Conservation (phyloP, 2,329 filamentous ascomycete genomes). For the Neonectria ditissima region DNA sequence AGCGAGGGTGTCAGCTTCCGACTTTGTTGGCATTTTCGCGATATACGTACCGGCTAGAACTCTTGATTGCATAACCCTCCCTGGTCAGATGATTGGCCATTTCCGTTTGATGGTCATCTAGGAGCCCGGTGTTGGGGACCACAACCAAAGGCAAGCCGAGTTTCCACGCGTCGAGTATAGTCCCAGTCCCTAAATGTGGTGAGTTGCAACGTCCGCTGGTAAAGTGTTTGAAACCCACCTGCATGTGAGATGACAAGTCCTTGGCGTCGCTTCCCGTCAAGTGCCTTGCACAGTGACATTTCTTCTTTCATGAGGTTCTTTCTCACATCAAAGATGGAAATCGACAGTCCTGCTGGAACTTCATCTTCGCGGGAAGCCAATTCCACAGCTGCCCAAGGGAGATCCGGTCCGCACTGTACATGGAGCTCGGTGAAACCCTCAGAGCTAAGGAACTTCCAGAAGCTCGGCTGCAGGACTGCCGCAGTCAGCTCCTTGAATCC, state of each 20-base stretch:
- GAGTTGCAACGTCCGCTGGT: constrained; percentile 12
- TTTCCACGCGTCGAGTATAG: constrained; percentile 85
- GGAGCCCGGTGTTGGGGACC: constrained; percentile 83
- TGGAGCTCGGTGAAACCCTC: constrained; percentile 77
- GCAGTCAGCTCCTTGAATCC: constrained; percentile 80
- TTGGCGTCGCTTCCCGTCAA: constrained; percentile 60
- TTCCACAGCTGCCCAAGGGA: constrained; percentile 51
- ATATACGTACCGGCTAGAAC: constrained; percentile 70
- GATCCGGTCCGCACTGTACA: constrained; percentile 83
- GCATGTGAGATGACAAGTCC: constrained; percentile 91
- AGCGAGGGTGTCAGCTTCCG: not conserved
- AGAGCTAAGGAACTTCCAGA: constrained; percentile 70
- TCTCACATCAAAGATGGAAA: constrained; percentile 49
- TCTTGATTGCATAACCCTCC: constrained; percentile 82
- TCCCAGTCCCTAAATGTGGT: constrained; percentile 78
- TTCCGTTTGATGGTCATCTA: constrained; percentile 93
- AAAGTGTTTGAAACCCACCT: constrained; percentile 64
- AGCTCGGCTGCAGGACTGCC: constrained; percentile 70
- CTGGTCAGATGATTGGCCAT: constrained; percentile 81
- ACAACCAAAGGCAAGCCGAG: constrained; percentile 83
- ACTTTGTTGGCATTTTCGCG: not conserved
- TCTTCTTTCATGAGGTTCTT: constrained; percentile 53
- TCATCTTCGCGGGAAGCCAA: constrained; percentile 36
- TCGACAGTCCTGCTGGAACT: constrained; percentile 40
- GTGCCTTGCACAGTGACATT: constrained; percentile 67